Conservation (phyloP, 2,329 filamentous ascomycete species). For the Endoconidiophora laricicola region DNA sequence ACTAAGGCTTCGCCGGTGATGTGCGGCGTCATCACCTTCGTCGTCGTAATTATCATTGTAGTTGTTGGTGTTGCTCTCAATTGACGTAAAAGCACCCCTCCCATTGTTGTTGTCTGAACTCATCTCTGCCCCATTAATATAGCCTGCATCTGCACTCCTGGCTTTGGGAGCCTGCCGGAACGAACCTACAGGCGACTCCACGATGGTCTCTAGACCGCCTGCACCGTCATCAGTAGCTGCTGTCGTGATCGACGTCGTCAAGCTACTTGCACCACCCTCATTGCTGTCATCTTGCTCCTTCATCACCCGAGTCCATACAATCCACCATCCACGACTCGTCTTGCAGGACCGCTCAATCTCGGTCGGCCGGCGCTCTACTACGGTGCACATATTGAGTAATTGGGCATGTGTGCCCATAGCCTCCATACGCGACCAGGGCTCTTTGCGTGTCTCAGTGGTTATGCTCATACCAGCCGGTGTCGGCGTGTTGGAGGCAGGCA, state of each 20-base stretch:
- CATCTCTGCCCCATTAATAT: background rate
- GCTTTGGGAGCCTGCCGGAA: background rate
- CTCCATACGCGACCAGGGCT: constrained; percentile 41
- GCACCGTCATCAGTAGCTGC: background rate
- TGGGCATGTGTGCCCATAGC: constrained; percentile 49
- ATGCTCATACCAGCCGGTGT: constrained; percentile 13
- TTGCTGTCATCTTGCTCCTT: constrained; percentile 14
- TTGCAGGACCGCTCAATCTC: constrained; percentile 47
- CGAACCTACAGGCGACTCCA: constrained; percentile 7
- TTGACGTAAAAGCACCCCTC: background rate
- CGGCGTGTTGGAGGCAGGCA: constrained; percentile 20
- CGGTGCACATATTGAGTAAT: constrained; percentile 38
- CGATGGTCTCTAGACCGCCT: constrained; percentile 8
- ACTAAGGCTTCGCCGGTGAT: background rate
- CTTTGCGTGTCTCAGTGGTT: constrained; percentile 15
- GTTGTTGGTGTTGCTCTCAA: constrained; percentile 11
- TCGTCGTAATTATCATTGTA: constrained; percentile 14
- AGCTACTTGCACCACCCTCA: background rate
- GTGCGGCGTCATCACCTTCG: background rate
- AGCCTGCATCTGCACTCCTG: too few relatives aligned
- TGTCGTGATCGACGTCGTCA: background rate
- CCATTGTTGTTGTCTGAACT: background rate
- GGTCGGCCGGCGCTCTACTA: constrained; percentile 19
- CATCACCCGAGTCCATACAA: constrained; percentile 46
- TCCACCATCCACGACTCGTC: constrained; percentile 52